Percentiles rank a stretch among this genome's conserved stretches.
These are phyloP conservation scores for Artemisia annua DNA, from an alignment of 129 eudicot species.

Conservation along the genomic window DNA sequence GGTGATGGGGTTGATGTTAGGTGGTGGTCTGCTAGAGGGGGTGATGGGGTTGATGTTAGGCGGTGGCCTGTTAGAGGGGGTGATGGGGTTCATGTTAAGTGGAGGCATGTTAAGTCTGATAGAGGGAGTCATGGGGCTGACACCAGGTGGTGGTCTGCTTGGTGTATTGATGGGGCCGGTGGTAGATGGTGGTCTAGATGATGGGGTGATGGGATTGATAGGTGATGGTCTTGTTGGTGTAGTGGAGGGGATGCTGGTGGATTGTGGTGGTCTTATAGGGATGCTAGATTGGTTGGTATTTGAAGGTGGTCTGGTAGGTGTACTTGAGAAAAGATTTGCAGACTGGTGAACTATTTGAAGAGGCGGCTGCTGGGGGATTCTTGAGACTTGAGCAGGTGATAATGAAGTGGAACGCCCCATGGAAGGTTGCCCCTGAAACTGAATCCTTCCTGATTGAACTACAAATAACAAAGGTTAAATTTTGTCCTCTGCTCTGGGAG, in stretches of 20 bases:
- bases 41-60: slow-evolving; percentile 23
- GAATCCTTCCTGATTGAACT: slow-evolving; percentile 40
- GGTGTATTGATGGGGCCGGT: slow-evolving; percentile 28
- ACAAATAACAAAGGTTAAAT: slow-evolving; percentile 17
- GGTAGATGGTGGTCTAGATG: slow-evolving; percentile 41
- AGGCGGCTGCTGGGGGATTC: slow-evolving; percentile 40
- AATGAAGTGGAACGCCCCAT: slow-evolving; percentile 24
- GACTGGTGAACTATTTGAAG: slow-evolving; percentile 50
- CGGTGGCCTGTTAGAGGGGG: background rate
- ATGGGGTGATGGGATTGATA: slow-evolving; percentile 5
- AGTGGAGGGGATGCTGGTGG: background rate
- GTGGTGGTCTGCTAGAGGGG: slow-evolving; percentile 50
- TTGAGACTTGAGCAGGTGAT: slow-evolving; percentile 37
- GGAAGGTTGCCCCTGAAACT: slow-evolving; percentile 30
- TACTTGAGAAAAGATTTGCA: slow-evolving; percentile 43
- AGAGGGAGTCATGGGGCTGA: slow-evolving; percentile 23
- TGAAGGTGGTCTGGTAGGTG: slow-evolving; percentile 23
- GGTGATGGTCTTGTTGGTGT: slow-evolving; percentile 6
- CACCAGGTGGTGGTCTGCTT: background rate
- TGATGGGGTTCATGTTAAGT: too few relatives aligned
- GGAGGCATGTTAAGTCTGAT: slow-evolving; percentile 24
- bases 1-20: slow-evolving; percentile 38
- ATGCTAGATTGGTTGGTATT: slow-evolving; percentile 32
- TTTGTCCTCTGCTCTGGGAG: background rate
- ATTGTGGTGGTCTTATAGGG: background rate